These are phyloP conservation scores for Stevia rebaudiana DNA, from an alignment of 140 eudicot genomes.

Conservation along the genomic window DNA sequence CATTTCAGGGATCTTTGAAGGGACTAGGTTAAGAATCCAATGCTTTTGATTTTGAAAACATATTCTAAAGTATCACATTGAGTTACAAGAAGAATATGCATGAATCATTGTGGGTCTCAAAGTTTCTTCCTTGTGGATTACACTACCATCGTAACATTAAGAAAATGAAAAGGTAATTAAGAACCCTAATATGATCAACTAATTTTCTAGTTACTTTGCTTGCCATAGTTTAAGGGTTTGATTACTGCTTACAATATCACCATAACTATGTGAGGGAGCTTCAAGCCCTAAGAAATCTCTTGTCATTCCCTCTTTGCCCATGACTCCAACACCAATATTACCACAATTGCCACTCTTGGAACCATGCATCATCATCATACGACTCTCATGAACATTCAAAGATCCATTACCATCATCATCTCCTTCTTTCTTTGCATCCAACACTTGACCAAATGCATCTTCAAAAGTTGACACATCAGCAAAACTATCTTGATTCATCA, in stretches of 20 bases:
- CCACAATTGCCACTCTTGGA: neutral
- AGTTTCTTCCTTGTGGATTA: constrained; percentile 10
- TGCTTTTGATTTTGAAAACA: too few species aligned
- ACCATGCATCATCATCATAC: constrained; percentile 7
- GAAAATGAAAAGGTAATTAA: neutral
- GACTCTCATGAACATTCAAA: too few species aligned
- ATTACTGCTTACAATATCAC: constrained; percentile 26
- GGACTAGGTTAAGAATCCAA: too few species aligned
- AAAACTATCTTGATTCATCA: constrained; percentile 22
- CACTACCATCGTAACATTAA: neutral
- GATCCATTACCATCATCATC: neutral
- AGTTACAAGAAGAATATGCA: too few species aligned
- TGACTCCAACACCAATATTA: constrained; percentile 6
- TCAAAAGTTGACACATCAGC: constrained; percentile 38
- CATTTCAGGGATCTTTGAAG: too few species aligned
- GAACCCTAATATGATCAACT: neutral
- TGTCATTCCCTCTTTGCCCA: constrained; percentile 43
- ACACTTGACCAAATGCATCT: constrained; percentile 36
- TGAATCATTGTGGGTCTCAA: too few species aligned
- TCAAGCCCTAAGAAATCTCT: constrained; percentile 62
- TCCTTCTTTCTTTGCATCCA: constrained; percentile 30
- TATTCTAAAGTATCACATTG: too few species aligned
- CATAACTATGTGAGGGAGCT: constrained; percentile 33
- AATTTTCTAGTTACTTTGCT: neutral
- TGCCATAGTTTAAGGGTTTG: constrained; percentile 32